Evolutionary conservation across 2,329 filamentous ascomycete species (phyloP).

Genomic region (Thelonectria discophora): DNA sequence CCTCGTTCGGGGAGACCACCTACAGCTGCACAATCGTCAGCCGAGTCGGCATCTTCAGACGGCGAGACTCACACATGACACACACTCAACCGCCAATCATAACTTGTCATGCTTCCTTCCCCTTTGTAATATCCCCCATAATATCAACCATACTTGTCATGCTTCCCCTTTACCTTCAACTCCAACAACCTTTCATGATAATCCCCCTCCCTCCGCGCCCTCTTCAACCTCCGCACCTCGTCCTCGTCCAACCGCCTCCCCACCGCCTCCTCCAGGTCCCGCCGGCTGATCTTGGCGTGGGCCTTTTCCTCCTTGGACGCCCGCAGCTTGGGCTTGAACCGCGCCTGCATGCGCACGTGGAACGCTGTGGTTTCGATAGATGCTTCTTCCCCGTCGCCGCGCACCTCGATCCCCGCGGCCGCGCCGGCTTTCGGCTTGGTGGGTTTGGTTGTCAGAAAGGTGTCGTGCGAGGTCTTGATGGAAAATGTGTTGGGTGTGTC

Average conservation of each 20-base stretch:
- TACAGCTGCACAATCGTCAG: too few species aligned
- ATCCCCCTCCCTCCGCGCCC: conserved; percentile 83
- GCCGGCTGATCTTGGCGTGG: conserved; percentile 83
- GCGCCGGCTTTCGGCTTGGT: conserved; percentile 56
- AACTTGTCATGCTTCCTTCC: too few species aligned
- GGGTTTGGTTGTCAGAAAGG: conserved; percentile 72
- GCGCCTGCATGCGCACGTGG: conserved; percentile 90
- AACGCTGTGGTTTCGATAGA: conserved; percentile 73
- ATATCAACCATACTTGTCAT: conserved; percentile 76
- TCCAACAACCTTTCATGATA: conserved; percentile 89
- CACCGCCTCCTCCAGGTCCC: conserved; percentile 83
- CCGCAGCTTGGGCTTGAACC: conserved; percentile 87
- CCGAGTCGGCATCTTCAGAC: too few species aligned
- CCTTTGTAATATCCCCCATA: too few species aligned
- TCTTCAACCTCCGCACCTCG: conserved; percentile 85
- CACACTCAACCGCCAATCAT: too few species aligned
- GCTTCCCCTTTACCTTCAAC: conserved; percentile 90
- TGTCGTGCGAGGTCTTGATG: conserved; percentile 76
- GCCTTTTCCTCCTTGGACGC: conserved; percentile 85
- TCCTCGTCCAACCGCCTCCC: conserved; percentile 82
- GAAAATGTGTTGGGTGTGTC: conserved; percentile 72
- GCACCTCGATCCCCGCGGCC: conserved; percentile 66
- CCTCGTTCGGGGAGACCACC: too few species aligned
- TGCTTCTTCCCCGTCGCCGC: conserved; percentile 76
- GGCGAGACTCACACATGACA: too few species aligned